These are phyloP conservation scores for Paraconiothyrium brasiliense DNA, from an alignment of 2,329 filamentous ascomycete genomes.

Conservation along the genomic window DNA sequence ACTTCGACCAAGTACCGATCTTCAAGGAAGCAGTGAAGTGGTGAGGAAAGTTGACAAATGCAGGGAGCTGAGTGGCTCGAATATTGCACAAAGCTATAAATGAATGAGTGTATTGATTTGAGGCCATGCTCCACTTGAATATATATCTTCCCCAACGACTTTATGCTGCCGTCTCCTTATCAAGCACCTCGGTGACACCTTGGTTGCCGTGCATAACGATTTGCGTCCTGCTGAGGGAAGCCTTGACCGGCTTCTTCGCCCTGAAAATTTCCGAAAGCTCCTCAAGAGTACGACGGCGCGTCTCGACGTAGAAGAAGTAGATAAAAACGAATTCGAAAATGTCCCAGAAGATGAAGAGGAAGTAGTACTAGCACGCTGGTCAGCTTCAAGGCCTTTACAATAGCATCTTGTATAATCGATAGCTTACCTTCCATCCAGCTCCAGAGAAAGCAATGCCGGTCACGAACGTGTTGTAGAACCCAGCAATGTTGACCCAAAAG, in stretches of 20 bases:
- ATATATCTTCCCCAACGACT: neutral
- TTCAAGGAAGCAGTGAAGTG: slow-evolving; percentile 43
- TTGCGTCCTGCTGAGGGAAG: slow-evolving; percentile 39
- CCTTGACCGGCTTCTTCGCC: slow-evolving; percentile 51
- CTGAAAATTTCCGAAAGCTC: slow-evolving; percentile 57
- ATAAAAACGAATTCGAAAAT: slow-evolving; percentile 53
- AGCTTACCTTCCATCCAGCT: slow-evolving; percentile 49
- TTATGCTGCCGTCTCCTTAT: slow-evolving; percentile 34
- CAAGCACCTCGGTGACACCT: slow-evolving; percentile 44
- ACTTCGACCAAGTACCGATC: slow-evolving; percentile 44
- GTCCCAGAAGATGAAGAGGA: slow-evolving; percentile 54
- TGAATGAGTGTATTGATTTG: neutral
- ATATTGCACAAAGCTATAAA: neutral
- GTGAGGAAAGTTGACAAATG: slow-evolving; percentile 19
- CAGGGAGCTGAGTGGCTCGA: neutral
- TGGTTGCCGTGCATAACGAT: slow-evolving; percentile 43
- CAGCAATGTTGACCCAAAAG: slow-evolving; percentile 56
- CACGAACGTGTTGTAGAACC: slow-evolving; percentile 59
- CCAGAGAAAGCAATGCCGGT: slow-evolving; percentile 52
- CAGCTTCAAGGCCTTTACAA: slow-evolving; percentile 12
- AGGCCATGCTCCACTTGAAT: neutral
- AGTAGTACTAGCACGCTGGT: slow-evolving; percentile 44
- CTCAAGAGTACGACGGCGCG: slow-evolving; percentile 55
- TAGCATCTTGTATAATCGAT: slow-evolving; percentile 12
- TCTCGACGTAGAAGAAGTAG: slow-evolving; percentile 50